Evolutionary conservation across 345 rosid species (phyloP), one percentile per base, ranked within the genome.

Genomic region (Triadica sebifera): DNA sequence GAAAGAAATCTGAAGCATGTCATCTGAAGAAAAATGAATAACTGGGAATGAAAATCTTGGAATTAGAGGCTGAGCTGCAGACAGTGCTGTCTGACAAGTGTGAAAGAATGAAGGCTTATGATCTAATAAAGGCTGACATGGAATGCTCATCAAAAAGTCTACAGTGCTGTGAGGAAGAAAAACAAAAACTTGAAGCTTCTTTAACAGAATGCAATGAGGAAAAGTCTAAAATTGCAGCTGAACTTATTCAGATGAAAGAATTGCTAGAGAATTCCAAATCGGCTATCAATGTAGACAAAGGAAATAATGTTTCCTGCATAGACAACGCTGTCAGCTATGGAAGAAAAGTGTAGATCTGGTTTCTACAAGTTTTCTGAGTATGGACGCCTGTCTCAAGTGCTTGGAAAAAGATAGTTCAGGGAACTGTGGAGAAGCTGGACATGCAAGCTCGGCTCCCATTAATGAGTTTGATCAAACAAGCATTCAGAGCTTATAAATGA

Each of bases 121-220:
- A 95, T 80, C 57, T 84, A 80, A 88, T 90, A 91, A 95, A 93
- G 81, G 98, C 98, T 73, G 97, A 95, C 77, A 74, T 91, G 81
- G 99, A 95, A 74, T 95, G 99, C 83, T 82, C 99, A 71, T 84
- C 87, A 64, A 88, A 93, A 76, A 95, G 97, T 81, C 96, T 95
- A 0, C 97, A 93, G 77, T 95, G 99, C 84, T 95, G 99, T 68
- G 93, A 91, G 84, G 98, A 93, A 88, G 99, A 95, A 81, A 93
- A 95, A 68, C 81, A 90, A 72, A 91, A 81, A 63, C 88, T 94
- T 74, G 97, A 95, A 88, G 86, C 78, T 70, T 81, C 80, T 70
- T 74, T 93, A 79, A 83, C 78, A 64, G 90, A 91, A 77, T 86
- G 90, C 83, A 75, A 74, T 0, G 86, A 87, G 80, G 94, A 86